Conservation (phyloP, 2,329 filamentous ascomycete genomes). For the Fonsecaea erecta region DNA sequence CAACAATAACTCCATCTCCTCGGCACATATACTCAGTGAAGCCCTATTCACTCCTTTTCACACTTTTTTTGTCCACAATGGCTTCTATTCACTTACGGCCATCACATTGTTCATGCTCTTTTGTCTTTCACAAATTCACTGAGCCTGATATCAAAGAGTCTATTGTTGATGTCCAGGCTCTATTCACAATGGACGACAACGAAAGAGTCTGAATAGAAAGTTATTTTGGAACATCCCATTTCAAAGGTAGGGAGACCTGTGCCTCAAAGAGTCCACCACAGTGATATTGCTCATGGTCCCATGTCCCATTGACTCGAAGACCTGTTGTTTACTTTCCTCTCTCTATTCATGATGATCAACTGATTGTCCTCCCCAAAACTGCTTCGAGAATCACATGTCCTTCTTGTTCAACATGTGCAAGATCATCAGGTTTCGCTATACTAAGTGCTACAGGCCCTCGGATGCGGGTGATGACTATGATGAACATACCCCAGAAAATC, state of each 20-base stretch:
- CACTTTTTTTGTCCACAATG: neutral
- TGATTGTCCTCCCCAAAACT: neutral
- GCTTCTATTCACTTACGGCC: neutral
- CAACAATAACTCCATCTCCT: neutral
- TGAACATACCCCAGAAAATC: neutral
- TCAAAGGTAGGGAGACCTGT: neutral
- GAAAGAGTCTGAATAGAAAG: neutral
- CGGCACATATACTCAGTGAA: neutral
- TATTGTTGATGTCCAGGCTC: neutral
- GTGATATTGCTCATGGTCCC: neutral
- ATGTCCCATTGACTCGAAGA: neutral
- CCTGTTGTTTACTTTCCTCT: neutral
- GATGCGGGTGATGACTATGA: conserved; percentile 10
- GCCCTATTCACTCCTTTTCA: neutral
- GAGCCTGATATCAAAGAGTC: neutral
- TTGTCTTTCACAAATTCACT: neutral
- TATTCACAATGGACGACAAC: neutral
- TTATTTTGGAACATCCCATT: neutral
- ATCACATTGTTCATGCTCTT: conserved; percentile 10
- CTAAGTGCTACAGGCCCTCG: conserved; percentile 10
- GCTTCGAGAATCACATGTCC: neutral
- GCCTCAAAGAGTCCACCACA: neutral
- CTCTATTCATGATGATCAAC: neutral
- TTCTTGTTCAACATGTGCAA: conserved; percentile 20
- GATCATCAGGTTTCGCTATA: conserved; percentile 17